Percentiles rank a stretch among this genome's conserved stretches.
phyloP scores from a whole-genome alignment of 2,329 filamentous ascomycete genomes.

The Trichoderma semiorbis region DNA sequence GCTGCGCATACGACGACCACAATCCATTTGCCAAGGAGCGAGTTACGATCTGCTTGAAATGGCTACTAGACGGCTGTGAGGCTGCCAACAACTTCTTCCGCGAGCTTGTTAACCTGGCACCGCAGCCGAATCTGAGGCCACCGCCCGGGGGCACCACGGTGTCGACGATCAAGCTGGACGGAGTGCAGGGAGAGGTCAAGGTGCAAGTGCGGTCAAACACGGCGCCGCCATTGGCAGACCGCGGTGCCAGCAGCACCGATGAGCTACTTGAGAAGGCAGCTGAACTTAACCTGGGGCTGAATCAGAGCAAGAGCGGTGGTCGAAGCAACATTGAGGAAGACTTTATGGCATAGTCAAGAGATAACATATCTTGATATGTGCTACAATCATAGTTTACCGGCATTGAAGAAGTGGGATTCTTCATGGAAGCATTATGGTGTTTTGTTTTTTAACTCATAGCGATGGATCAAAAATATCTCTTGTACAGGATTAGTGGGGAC shows the following conservation, averaged over 20 bases:
- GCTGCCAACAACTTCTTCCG: slow-evolving; percentile 70
- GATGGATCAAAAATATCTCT: neutral
- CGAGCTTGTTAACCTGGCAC: slow-evolving; percentile 52
- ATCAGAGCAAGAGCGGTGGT: neutral
- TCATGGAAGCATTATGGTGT: neutral
- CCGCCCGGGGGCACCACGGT: slow-evolving; percentile 35
- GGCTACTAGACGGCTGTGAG: slow-evolving; percentile 70
- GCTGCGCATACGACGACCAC: slow-evolving; percentile 86
- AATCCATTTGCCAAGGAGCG: slow-evolving; percentile 94
- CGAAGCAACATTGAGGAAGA: slow-evolving; percentile 40
- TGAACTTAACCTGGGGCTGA: slow-evolving; percentile 37
- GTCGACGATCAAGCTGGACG: slow-evolving; percentile 51
- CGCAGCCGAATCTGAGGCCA: slow-evolving; percentile 38
- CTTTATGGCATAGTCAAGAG: slow-evolving; percentile 39
- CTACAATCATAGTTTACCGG: neutral
- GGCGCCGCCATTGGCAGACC: slow-evolving; percentile 23
- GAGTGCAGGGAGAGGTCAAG: slow-evolving; percentile 54
- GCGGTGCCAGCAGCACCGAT: slow-evolving; percentile 27
- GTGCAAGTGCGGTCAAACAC: slow-evolving; percentile 46
- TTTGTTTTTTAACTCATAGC: neutral
- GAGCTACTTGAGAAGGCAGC: slow-evolving; percentile 44
- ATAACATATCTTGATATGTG: neutral
- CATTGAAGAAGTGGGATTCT: neutral
- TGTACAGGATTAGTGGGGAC: neutral
- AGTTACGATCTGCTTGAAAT: slow-evolving; percentile 84